Base-by-base conservation (phyloP, 2,329 filamentous ascomycete genomes). In the Periglandula ipomoeae region DNA sequence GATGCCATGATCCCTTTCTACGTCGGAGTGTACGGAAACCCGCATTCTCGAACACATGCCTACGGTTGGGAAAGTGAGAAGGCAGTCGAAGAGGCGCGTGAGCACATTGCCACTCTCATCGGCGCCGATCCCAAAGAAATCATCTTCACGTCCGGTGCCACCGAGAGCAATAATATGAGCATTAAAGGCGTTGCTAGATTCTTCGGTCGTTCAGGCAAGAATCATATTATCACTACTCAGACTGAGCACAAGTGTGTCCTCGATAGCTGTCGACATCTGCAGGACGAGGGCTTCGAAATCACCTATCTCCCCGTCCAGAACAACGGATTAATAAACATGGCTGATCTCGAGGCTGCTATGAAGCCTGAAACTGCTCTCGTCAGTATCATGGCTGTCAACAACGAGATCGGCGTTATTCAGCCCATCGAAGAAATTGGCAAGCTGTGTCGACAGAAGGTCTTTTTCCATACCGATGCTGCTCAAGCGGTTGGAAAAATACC, bases 141-240 rank as follows among this genome's bases (percentile, higher is more conserved):
- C 56, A 94, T 98, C 60, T 97, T 98, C 70, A 98, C 93, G 6
- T 96, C 90, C 60, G 93, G 93, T 48, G 93, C 93, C 15, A 98
- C 93, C 0, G 93, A 98, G 73, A 96, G 89, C 65, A 98, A 98
- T 71, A 98, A 98, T 62, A 98, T 98, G 93, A 95, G 89, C 68
- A 89, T 98, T 72, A 98, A 98, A 72, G 93, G 93, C 55, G 91
- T 98, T 8, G 90, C 93, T 19, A 80, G 91, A 54, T 98, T 98
- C 71, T 96, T 96, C 65, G 89, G 89, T 56, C 82, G 88, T 50
- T 83, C 81, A 2, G 90, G 89, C 59, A 96, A 97, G 82, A 95
- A 87, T 72, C 93, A 98, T 69, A 91, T 98, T 62, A 89, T 98
- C 67, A 98, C 93, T 22, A 89, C 83, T 35, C 93, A 97, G 72